Evolutionary conservation across 768 basidiomycete species (phyloP).

Genomic region (Suillus paluster): DNA sequence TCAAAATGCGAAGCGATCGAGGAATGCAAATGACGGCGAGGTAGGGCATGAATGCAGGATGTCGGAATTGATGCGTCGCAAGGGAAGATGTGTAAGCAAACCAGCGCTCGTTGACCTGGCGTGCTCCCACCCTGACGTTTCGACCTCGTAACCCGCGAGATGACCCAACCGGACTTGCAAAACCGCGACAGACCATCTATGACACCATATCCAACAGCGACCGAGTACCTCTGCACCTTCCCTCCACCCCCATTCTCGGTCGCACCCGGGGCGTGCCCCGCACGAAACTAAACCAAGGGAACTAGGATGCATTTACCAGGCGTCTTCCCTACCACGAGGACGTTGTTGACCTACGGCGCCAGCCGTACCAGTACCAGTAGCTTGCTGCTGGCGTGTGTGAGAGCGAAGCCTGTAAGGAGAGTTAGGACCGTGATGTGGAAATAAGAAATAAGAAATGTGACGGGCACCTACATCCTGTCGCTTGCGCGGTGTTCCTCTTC

Average conservation of each 20-base stretch:
- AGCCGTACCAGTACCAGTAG: slow-evolving; percentile 55
- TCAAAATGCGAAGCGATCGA: slow-evolving; percentile 24
- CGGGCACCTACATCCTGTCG: slow-evolving; percentile 74
- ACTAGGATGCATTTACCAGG: slow-evolving; percentile 44
- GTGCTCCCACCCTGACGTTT: slow-evolving; percentile 27
- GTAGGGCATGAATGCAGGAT: slow-evolving; percentile 24
- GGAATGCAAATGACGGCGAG: slow-evolving; percentile 20
- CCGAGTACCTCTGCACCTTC: slow-evolving; percentile 39
- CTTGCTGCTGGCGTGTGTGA: slow-evolving; percentile 81
- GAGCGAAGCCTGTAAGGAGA: slow-evolving; percentile 71
- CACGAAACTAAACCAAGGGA: slow-evolving; percentile 35
- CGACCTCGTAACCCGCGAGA: slow-evolving; percentile 15
- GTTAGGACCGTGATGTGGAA: slow-evolving; percentile 19
- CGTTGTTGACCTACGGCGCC: slow-evolving; percentile 53
- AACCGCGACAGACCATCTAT: slow-evolving; percentile 39
- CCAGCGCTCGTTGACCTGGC: slow-evolving; percentile 20
- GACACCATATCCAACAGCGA: slow-evolving; percentile 38
- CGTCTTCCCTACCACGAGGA: slow-evolving; percentile 46
- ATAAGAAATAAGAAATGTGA: slow-evolving; percentile 20
- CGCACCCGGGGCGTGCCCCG: slow-evolving; percentile 48
- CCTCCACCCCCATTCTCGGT: slow-evolving; percentile 47
- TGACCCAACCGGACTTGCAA: slow-evolving; percentile 20
- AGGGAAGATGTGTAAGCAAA: slow-evolving; percentile 21
- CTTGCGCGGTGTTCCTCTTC: slow-evolving; percentile 83
- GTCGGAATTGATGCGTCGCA: slow-evolving; percentile 13